These are phyloP conservation scores for Bimuria novae-zelandiae DNA, from an alignment of 2,329 filamentous ascomycete species.

Conservation along the genomic window DNA sequence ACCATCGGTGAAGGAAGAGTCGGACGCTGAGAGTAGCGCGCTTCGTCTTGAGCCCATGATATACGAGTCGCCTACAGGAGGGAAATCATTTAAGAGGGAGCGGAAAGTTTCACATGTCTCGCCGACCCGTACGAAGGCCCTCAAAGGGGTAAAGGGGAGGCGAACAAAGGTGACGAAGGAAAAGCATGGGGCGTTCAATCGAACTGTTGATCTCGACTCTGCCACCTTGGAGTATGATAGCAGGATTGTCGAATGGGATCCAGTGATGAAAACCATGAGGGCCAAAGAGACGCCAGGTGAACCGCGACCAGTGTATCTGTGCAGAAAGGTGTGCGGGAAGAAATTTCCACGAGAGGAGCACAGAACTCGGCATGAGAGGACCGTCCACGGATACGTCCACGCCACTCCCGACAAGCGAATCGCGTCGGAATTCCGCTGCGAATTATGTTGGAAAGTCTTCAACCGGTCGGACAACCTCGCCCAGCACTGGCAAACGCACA, in stretches of 20 bases:
- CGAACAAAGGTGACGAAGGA: too few relatives aligned
- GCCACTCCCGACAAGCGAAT: conserved; percentile 27
- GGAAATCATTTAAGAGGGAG: conserved; percentile 32
- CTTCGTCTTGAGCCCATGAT: conserved; percentile 23
- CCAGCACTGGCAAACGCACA: conserved; percentile 40
- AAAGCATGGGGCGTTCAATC: neutral
- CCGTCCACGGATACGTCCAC: neutral
- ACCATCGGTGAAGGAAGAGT: conserved; percentile 28
- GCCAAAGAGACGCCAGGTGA: neutral
- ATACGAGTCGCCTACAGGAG: conserved; percentile 28
- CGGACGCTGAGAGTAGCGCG: conserved; percentile 20
- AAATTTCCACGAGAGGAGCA: conserved; percentile 38
- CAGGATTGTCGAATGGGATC: neutral
- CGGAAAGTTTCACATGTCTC: too few relatives aligned
- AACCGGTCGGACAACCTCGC: conserved; percentile 42
- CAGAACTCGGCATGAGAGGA: conserved; percentile 22
- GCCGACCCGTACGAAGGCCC: too few relatives aligned
- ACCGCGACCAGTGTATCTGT: neutral
- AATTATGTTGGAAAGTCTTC: conserved; percentile 32
- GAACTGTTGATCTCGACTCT: neutral
- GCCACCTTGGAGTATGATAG: neutral
- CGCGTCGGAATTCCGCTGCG: conserved; percentile 30
- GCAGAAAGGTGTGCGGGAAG: conserved; percentile 15
- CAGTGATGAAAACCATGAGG: neutral
- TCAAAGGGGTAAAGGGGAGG: too few relatives aligned